A percentile compares a stretch with the other conserved stretches of the same genome.
Conservation (phyloP, 352 stramenopile species). For the Globisporangium okanoganense region DNA sequence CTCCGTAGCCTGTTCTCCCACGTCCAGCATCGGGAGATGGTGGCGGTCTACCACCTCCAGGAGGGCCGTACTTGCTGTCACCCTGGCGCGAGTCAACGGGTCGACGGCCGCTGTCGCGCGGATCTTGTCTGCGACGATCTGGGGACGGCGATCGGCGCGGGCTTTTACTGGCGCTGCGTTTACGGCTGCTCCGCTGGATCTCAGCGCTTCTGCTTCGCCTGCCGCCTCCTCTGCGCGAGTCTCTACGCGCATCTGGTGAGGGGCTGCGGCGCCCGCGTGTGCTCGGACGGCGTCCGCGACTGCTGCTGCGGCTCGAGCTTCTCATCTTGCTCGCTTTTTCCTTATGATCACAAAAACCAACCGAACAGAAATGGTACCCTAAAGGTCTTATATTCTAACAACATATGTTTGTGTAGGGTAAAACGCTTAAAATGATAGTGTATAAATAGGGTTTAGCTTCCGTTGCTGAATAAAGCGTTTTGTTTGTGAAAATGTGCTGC, state of each 20-base stretch:
- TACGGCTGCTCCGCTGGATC: conserved; percentile 15
- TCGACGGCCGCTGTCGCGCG: neutral
- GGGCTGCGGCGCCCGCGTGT: conserved; percentile 3
- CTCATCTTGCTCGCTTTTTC: conserved; percentile 3
- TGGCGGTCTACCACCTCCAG: neutral
- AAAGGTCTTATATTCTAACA: neutral
- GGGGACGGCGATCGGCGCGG: conserved; percentile 12
- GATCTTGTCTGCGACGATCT: conserved; percentile 8
- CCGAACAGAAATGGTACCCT: neutral
- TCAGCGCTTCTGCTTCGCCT: conserved; percentile 26
- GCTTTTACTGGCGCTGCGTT: conserved; percentile 20
- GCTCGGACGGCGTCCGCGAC: conserved; percentile 13
- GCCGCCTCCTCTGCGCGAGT: neutral
- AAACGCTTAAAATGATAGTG: too few species aligned
- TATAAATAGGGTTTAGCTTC: too few species aligned
- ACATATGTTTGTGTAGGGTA: too few species aligned
- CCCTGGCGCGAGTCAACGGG: neutral
- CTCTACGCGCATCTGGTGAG: conserved; percentile 10
- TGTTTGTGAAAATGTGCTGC: too few species aligned
- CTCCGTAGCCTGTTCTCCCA: conserved; percentile 16
- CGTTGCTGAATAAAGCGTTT: too few species aligned
- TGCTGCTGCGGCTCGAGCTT: conserved; percentile 15
- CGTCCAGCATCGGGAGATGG: conserved; percentile 8
- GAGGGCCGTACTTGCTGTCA: conserved; percentile 16
- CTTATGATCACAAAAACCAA: neutral